Percentiles rank a stretch among this genome's conserved stretches.
Evolutionary conservation across 768 basidiomycete species (phyloP).

Genomic region (Kwoniella botswanensis): DNA sequence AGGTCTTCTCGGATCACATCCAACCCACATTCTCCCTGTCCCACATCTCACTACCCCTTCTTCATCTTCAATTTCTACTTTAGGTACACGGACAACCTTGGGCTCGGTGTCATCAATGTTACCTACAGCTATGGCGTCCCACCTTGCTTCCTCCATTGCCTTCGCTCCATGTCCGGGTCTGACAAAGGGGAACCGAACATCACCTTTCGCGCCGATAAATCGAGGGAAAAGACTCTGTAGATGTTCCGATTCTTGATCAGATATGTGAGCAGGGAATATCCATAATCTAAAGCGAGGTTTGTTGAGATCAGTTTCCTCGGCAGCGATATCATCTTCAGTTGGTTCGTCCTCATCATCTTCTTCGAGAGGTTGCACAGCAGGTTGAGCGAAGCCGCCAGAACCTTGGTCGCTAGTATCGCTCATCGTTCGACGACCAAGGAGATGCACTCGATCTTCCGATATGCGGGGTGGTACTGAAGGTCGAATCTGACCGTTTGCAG

Average conservation of each 20-base stretch:
- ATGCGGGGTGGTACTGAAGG: background rate
- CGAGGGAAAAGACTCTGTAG: conserved; percentile 77
- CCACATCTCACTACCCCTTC: conserved; percentile 71
- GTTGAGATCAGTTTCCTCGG: conserved; percentile 48
- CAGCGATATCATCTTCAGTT: conserved; percentile 61
- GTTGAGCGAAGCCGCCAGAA: background rate
- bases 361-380: conserved; percentile 50
- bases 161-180: conserved; percentile 41
- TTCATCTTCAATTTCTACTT: conserved; percentile 62
- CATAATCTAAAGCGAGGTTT: conserved; percentile 68
- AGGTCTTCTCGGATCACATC: conserved; percentile 65
- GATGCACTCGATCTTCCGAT: conserved; percentile 28
- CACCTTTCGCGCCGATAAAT: conserved; percentile 63
- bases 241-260: conserved; percentile 71
- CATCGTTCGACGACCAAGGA: conserved; percentile 20
- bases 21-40: conserved; percentile 83
- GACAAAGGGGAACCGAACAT: conserved; percentile 64
- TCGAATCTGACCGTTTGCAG: background rate
- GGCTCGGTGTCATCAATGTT: conserved; percentile 6
- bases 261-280: conserved; percentile 74
- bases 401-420: conserved; percentile 21
- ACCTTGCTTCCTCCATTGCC: conserved; percentile 31
- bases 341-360: conserved; percentile 57
- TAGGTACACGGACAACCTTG: conserved; percentile 27
- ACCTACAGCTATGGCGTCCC: conserved; percentile 29